Base-by-base conservation (phyloP, 1,284 basidiomycete genomes). In the Austroboletus niveus region DNA sequence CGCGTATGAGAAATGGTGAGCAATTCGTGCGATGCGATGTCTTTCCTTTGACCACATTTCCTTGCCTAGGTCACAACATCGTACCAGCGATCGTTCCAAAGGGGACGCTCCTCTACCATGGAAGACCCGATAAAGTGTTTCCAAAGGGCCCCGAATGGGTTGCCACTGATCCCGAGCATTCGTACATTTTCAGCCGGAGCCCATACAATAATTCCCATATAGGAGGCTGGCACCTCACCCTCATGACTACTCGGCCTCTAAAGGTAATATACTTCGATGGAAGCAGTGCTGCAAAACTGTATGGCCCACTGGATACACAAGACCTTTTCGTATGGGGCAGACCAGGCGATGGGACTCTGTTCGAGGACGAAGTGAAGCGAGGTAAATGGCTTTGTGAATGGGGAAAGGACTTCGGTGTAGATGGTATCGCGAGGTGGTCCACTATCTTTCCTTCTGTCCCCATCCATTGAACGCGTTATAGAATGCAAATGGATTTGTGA, bases 401-500 rank as follows among this genome's bases (percentile, higher is more conserved):
- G 72, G 72, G 70, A 1, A 62, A 65, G 42, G 31, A 61, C 42
- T 62, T 65, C 34, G 59, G 60, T 20, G 51, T 77, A 11, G 74
- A 72, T 57, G 73, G 68, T 1, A 74, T 72, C 35, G 65, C 73
- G 17, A 67, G 75, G 73, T 72, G 47, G 45, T 41, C 42, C 2
- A 24, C 14, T 8, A 4, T 10, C 22, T 10, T 22, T 12, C 36
- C 12, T 2, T 4, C n/a, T 7, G 14, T 35, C 10, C 20, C 22
- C 45, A 1, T 42, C 17, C 1, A 29, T 39, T 63, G 20, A 55
- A 45, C 1, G 14, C 9, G 1, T 43, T 12, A 36, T 42, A 74
- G 76, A 56, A 78, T 78, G 77, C 73, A 77, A 62, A 72, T 76
- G 67, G 66, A 72, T 55, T 79, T 79, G 77, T 79, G 56, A 59